A percentile compares a stretch with the other conserved stretches of the same genome.
Conservation (phyloP, 257 asterid genomes). For the Solanum ossicruentum region DNA sequence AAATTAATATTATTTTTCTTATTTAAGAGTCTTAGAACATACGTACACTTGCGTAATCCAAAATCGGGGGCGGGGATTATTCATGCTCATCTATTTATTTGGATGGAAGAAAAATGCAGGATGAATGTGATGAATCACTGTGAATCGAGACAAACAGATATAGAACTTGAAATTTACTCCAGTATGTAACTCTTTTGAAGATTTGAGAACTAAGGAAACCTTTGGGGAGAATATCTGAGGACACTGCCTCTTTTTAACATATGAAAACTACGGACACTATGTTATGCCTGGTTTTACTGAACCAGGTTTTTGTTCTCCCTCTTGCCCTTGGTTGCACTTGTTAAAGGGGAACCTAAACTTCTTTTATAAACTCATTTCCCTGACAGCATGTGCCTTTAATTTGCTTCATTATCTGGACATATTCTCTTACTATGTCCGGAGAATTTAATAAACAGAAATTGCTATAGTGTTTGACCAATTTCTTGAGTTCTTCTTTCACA, state of each 20-base stretch:
- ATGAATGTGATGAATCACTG: neutral
- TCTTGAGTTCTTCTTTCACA: constrained; percentile 8
- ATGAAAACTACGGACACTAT: neutral
- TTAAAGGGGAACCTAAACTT: neutral
- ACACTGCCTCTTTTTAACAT: neutral
- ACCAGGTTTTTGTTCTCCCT: neutral
- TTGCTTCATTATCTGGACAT: neutral
- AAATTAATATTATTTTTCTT: neutral
- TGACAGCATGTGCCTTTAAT: neutral
- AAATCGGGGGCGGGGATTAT: neutral
- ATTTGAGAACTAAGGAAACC: neutral
- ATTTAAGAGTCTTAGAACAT: neutral
- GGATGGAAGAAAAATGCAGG: neutral
- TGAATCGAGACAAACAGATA: neutral
- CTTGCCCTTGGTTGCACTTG: neutral
- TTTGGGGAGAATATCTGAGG: neutral
- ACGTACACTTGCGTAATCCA: neutral
- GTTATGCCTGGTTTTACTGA: neutral
- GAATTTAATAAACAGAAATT: neutral
- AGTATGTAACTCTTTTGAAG: neutral
- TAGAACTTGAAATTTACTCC: neutral
- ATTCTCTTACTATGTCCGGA: neutral
- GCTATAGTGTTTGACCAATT: neutral
- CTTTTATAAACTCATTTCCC: neutral
- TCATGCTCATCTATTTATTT: neutral